phyloP scores from a whole-genome alignment of 441 rosid genomes.

The Metrosideros polymorpha region DNA sequence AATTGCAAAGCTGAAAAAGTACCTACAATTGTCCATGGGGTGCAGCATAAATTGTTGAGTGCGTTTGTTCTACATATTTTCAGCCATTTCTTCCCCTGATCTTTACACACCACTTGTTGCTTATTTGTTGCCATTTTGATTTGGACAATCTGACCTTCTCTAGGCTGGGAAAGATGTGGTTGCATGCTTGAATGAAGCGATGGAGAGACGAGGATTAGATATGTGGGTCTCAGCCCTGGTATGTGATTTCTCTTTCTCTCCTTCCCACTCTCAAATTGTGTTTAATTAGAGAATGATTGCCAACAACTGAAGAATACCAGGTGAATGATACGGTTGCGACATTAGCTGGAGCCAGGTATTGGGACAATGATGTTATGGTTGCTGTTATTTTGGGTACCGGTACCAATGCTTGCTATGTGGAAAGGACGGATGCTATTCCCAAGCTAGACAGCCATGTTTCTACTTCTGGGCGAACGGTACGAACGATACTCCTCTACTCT shows the following conservation, averaged over 20 bases:
- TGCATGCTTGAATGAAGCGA: conserved; percentile 82
- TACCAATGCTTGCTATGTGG: conserved; percentile 91
- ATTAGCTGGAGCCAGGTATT: conserved; percentile 76
- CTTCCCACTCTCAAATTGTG: background rate
- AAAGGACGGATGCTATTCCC: conserved; percentile 52
- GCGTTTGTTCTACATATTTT: background rate
- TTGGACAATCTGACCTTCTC: background rate
- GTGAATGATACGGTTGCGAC: conserved; percentile 84
- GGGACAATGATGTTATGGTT: conserved; percentile 82
- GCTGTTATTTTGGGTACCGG: conserved; percentile 95
- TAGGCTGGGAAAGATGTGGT: conserved; percentile 79
- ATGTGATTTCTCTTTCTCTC: conserved; percentile 5
- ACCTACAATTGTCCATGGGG: background rate
- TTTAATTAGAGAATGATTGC: background rate
- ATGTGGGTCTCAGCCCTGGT: conserved; percentile 86
- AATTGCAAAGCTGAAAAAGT: background rate
- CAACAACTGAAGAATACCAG: conserved; percentile 14
- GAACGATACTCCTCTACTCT: background rate
- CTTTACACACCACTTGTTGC: background rate
- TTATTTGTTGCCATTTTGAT: background rate
- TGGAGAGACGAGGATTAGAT: conserved; percentile 53
- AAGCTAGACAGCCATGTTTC: conserved; percentile 35
- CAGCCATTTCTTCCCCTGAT: background rate
- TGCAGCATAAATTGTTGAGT: background rate
- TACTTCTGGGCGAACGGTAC: conserved; percentile 46